A percentile compares a stretch with the other conserved stretches of the same genome.
Conservation (phyloP, 1,139 yeast species). For the Kurtzmaniella natalensis region DNA sequence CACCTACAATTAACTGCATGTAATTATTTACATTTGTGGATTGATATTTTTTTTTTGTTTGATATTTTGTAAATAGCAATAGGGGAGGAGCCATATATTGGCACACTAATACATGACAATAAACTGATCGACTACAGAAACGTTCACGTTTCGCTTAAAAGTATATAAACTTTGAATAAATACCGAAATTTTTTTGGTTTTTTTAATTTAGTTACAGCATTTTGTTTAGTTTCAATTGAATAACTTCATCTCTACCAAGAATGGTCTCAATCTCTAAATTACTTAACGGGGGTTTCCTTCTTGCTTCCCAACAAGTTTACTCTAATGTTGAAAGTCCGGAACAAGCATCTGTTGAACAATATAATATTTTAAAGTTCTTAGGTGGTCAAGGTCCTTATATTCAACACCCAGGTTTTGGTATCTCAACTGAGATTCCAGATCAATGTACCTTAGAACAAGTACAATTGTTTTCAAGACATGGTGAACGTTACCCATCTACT, state of each 20-base stretch:
- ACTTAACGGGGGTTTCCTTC: conserved; percentile 23
- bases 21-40: too few relatives aligned
- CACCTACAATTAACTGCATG: too few relatives aligned
- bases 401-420: conserved; percentile 43
- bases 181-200: too few relatives aligned
- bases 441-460: conserved; percentile 59
- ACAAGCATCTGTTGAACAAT: conserved; percentile 33
- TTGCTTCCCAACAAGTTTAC: conserved; percentile 21
- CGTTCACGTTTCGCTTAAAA: too few relatives aligned
- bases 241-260: background rate
- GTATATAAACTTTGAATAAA: too few relatives aligned
- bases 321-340: conserved; percentile 33
- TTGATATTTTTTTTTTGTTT: too few relatives aligned
- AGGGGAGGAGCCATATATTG: too few relatives aligned
- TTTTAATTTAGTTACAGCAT: too few relatives aligned
- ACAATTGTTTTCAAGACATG: conserved; percentile 63
- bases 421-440: conserved; percentile 43
- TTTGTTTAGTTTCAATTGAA: too few relatives aligned
- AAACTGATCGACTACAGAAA: too few relatives aligned
- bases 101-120: too few relatives aligned
- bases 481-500: conserved; percentile 62
- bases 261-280: conserved; percentile 33
- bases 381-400: conserved; percentile 48
- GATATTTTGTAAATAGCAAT: too few relatives aligned
- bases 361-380: conserved; percentile 39